A percentile compares a stretch with the other conserved stretches of the same genome.
Conservation (phyloP, 2,329 filamentous ascomycete genomes). For the Triangularia verruculosa region DNA sequence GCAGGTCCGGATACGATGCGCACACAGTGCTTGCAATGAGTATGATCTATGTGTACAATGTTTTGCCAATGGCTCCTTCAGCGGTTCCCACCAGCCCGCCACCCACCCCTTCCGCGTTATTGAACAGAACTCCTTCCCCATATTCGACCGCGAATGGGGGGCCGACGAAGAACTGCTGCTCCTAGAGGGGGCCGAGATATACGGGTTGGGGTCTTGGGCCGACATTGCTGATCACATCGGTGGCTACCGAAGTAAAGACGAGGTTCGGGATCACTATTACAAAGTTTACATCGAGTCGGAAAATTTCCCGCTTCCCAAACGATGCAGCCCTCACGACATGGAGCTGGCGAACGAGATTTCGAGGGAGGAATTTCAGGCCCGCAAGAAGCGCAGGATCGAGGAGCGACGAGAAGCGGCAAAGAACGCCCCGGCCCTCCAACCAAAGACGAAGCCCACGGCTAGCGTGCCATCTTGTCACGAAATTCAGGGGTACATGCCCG, state of each 20-base stretch:
- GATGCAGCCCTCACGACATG: conserved; percentile 79
- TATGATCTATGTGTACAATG: conserved; percentile 97
- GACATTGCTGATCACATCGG: conserved; percentile 98
- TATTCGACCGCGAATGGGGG: conserved; percentile 92
- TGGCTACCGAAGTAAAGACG: conserved; percentile 89
- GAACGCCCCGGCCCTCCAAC: conserved; percentile 75
- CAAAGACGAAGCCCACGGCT: conserved; percentile 93
- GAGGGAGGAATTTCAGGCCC: conserved; percentile 86
- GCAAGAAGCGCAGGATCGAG: conserved; percentile 92
- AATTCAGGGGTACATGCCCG: conserved; percentile 98
- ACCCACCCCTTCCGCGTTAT: conserved; percentile 91
- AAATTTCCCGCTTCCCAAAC: conserved; percentile 80
- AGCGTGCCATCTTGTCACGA: conserved; percentile 96
- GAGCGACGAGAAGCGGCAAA: conserved; percentile 84
- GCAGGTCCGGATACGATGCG: conserved; percentile 92
- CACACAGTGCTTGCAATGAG: conserved; percentile 77
- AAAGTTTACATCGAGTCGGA: conserved; percentile 80
- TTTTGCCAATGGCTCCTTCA: conserved; percentile 77
- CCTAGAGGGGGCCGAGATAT: conserved; percentile 91
- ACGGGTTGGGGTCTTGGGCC: conserved; percentile 94
- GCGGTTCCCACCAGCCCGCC: conserved; percentile 80
- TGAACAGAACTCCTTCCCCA: conserved; percentile 96
- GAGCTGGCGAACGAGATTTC: conserved; percentile 76
- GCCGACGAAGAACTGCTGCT: conserved; percentile 94
- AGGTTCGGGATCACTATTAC: conserved; percentile 92